Evolutionary conservation across 495 filamentous ascomycete species (phyloP), one percentile per base, ranked within the genome.

Genomic region (Xylona heveae): DNA sequence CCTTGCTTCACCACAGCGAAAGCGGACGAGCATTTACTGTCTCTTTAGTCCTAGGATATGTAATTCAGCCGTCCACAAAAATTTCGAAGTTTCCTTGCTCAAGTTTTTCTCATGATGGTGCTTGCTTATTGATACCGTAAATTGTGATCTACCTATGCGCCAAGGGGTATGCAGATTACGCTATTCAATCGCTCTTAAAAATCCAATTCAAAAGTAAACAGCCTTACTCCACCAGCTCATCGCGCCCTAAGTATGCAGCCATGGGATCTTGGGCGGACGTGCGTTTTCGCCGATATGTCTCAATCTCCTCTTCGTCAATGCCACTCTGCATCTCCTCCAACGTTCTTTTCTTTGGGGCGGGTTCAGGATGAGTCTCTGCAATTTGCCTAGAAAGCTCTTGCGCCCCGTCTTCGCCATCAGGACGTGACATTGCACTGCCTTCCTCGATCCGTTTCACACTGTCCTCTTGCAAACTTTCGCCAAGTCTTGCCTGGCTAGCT

Each of bases 281-380:
- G 38, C 70, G 59, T 40, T 78, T 80, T 38, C 66, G 59, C 40
- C 78, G 71, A 50, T 84, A 91, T 17, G 66, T 67, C 33, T 92
- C 82, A 48, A 90, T 58, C 35, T 90, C 81, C 18, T 77, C 77
- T 44, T 90, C 79, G 2, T 68, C 68, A 21, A 85, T 60, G 2
- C 75, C 78, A n/a, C 58, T 62, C 37, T 71, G 66, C 55, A 85
- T 68, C 41, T 90, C 78, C 32, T 71, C 63, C 28, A 78, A 42
- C 2, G 74, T 76, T 23, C 80, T 58, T 54, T 85, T 84, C 47
- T 68, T 71, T 8, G 43, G 39, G 30, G 38, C 21, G n/a, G 4
- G 8, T 12, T 32, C 31, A n/a, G n/a, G 23, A 25, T 25, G 7
- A 25, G 23, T 7, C 23, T 7, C 23, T 7, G 22, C 8, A 17